Conservation (phyloP, 2,329 filamentous ascomycete species). For the Fusarium kyushuense region DNA sequence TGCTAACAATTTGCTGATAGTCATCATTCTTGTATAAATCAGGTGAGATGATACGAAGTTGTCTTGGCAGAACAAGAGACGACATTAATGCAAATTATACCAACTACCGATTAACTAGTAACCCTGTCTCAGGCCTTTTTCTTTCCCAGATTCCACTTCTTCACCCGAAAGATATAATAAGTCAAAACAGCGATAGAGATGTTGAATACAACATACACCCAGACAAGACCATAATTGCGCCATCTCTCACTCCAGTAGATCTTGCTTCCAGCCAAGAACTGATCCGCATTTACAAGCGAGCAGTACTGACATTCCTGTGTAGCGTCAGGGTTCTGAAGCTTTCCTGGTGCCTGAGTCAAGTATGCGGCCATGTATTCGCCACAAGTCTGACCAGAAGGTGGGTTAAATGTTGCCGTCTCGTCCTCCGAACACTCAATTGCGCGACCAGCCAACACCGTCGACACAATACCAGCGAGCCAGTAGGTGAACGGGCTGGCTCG, state of each 20-base stretch:
- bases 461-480: constrained; percentile 68
- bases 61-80: too few relatives aligned
- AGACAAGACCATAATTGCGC: constrained; percentile 36
- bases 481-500: constrained; percentile 74
- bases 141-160: constrained; percentile 40
- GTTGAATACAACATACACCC: constrained; percentile 37
- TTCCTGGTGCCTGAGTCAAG: constrained; percentile 53
- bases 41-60: too few relatives aligned
- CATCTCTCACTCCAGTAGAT: constrained; percentile 37
- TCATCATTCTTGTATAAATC: background rate
- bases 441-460: constrained; percentile 31
- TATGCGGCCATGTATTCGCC: constrained; percentile 67
- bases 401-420: constrained; percentile 72
- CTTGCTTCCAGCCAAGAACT: constrained; percentile 31
- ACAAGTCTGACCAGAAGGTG: constrained; percentile 61
- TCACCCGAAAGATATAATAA: constrained; percentile 39
- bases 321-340: constrained; percentile 32
- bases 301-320: constrained; percentile 26
- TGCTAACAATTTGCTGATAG: constrained; percentile 1
- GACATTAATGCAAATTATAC: rapidly evolving
- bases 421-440: constrained; percentile 59
- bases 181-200: constrained; percentile 28
- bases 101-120: background rate
- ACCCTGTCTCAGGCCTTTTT: constrained; percentile 17
- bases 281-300: constrained; percentile 23